These are phyloP conservation scores for Mallotus repandus DNA, from an alignment of 441 rosid genomes.

Conservation along the genomic window DNA sequence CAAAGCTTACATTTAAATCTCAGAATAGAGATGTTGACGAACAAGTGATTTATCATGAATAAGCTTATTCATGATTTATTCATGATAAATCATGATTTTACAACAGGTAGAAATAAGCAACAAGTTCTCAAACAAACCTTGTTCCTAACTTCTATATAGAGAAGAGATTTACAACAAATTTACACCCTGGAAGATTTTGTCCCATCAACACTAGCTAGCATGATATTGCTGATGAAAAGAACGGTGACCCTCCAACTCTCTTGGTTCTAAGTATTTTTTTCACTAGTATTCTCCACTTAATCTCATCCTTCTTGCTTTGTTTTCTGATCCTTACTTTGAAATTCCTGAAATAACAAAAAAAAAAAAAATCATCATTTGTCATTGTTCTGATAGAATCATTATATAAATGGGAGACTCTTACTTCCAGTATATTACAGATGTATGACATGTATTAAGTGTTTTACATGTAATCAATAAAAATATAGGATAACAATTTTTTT, in stretches of 20 bases:
- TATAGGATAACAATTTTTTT: no score
- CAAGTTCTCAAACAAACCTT: not conserved
- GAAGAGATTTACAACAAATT: constrained; percentile 6
- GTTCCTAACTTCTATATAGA: constrained; percentile 7
- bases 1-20: not conserved
- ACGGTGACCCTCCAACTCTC: constrained; percentile 54
- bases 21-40: not conserved
- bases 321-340: constrained; percentile 63
- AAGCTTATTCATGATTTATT: no score
- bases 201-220: constrained; percentile 27
- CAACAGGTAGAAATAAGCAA: not conserved
- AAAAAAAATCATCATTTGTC: not conserved
- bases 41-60: not conserved
- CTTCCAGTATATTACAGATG: no score
- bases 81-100: not conserved
- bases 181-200: constrained; percentile 6
- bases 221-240: constrained; percentile 37
- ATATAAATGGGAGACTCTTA: no score
- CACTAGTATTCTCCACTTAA: constrained; percentile 71
- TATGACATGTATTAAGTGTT: no score
- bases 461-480: no score
- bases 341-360: constrained; percentile 35
- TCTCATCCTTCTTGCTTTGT: constrained; percentile 79
- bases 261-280: constrained; percentile 64
- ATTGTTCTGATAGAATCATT: no score